Base-by-base conservation (phyloP, 257 asterid species). In the Solanum rostratum region DNA sequence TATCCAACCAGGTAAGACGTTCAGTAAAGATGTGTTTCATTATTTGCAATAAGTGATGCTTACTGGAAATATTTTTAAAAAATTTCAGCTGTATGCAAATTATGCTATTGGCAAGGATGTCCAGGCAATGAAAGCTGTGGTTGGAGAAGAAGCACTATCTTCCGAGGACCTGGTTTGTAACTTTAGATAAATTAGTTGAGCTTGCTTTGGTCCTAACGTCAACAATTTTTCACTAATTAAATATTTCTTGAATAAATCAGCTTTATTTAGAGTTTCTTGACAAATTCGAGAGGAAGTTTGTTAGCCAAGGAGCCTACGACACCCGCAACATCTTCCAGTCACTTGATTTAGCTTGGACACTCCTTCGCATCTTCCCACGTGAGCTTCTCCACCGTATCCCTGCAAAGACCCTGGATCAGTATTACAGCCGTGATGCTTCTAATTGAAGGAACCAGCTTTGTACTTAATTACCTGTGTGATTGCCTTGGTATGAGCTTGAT, bases 351-450 rank as follows among this genome's bases (percentile, higher is more conserved):
- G 99, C 99, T 7, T 97, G 99, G 99, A 97, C 99, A 5, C 93
- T 97, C 84, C 98, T 97, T 85, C 91, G 99, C 18, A 97, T 97
- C 90, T 97, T 95, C 82, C 99, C 99, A 11, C 93, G 99, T 39
- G 99, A 97, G 81, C 98, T 97, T 76, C 97, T 97, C 68, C 98
- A 97, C 62, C 99, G 99, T 90, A 97, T 97, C 79, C 99, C 99
- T 19, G 99, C 98, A 14, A 97, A 97, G 95, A 97, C 99, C 9
- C 95, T 97, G 41, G 99, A 97, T 62, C 90, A 76, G 27, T 97
- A 27, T 87, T 97, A 97, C 92, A 97, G 99, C 90, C 90, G 99
- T 80, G 99, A 97, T 65, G 91, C 97, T 49, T 60, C 96, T 11
- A 94, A 93, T 63, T 95, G 84, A 90, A 41, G 87, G 84, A 66